phyloP scores from a whole-genome alignment of 2,329 filamentous ascomycete genomes.

The Falciphora oryzae region DNA sequence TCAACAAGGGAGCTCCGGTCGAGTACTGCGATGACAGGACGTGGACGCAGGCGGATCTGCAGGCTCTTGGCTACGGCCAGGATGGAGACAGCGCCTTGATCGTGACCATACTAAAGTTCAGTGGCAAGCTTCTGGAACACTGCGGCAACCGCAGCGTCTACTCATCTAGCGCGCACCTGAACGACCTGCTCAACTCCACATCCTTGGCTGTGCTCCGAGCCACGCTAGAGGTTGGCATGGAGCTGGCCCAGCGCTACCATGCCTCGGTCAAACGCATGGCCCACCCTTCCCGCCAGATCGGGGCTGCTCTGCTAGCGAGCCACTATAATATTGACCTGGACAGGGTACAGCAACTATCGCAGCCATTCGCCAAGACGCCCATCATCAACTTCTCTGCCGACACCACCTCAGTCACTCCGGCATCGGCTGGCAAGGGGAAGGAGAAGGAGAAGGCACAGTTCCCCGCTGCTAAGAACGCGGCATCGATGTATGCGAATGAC shows the following conservation, averaged over 20 bases:
- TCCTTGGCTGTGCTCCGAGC: constrained; percentile 72
- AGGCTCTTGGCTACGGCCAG: constrained; percentile 55
- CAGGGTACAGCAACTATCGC: constrained; percentile 74
- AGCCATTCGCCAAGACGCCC: constrained; percentile 72
- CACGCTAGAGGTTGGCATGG: constrained; percentile 74
- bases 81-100: constrained; percentile 80
- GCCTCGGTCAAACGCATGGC: constrained; percentile 74
- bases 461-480: constrained; percentile 39
- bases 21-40: constrained; percentile 44
- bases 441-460: constrained; percentile 66
- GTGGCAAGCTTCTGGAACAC: constrained; percentile 80
- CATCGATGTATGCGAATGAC: constrained; percentile 73
- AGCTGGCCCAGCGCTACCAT: constrained; percentile 88
- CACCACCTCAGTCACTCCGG: constrained; percentile 37
- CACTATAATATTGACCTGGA: constrained; percentile 80
- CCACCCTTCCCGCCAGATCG: constrained; percentile 60
- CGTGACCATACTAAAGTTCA: constrained; percentile 77
- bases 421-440: constrained; percentile 64
- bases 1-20: constrained; percentile 49
- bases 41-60: constrained; percentile 42
- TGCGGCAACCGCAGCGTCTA: constrained; percentile 97
- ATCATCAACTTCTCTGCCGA: constrained; percentile 44
- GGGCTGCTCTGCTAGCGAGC: constrained; percentile 68
- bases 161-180: constrained; percentile 84
- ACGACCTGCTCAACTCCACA: constrained; percentile 82